Base-by-base conservation (phyloP, 2,329 filamentous ascomycete species). In the Trichoderma koningii region DNA sequence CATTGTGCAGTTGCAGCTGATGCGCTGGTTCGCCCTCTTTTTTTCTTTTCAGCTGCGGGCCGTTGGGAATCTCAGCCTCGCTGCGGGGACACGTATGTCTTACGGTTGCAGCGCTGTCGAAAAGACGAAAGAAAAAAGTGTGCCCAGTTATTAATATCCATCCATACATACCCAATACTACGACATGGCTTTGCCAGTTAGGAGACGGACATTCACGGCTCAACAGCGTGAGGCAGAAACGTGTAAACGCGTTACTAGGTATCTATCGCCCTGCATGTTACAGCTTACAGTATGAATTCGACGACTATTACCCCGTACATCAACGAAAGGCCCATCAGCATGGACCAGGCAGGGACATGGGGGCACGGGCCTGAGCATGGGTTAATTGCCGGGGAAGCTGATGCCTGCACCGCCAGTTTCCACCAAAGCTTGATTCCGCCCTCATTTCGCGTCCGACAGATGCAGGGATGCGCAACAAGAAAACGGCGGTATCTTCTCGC, bases 371-470 rank as follows among this genome's bases (percentile, higher is more conserved):
- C 21, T 38, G 34, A 10, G 12, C 34, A 12, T 12, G 34, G 34
- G 34, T 38, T 38, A 10, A 14, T 38, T 38, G 42, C 42, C 47
- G 45, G 42, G 45, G 56, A 38, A 28, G 14, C 38, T 21, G 48
- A 53, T 53, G 56, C 59, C 59, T 62, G 59, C 59, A 63, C 59
- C 59, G 59, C 59, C 59, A 63, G 45, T 63, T 63, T 47, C 9
- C 47, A 47, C 41, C 34, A 38, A 50, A 34, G 45, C 28, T 50
- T 47, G 38, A 38, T 50, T 53, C 34, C 34, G 34, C 34, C 34
- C 34, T 62, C 48, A 53, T 55, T 53, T 55, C 41, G 42, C 44
- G 48, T 63, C 50, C 59, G 30, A 41, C 52, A 30, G 28, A 38
- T 41, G 19, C 59, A 53, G 59, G 48, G 59, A 28, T 42, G 9